Conservation (phyloP, 768 basidiomycete genomes). For the Imleria badia region DNA sequence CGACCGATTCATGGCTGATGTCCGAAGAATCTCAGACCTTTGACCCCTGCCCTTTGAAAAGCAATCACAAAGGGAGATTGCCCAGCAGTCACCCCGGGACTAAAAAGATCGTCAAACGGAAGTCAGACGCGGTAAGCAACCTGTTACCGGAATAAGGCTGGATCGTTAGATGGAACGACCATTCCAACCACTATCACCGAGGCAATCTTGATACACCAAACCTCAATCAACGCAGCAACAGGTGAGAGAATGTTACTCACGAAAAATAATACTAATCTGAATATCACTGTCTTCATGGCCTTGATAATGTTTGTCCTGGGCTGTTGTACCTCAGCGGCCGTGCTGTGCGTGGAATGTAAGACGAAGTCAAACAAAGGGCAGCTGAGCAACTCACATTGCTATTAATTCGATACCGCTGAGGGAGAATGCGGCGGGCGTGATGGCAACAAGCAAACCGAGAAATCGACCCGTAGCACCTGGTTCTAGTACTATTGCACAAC, state of each 20-base stretch:
- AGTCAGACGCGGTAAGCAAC: neutral
- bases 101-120: neutral
- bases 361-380: constrained; percentile 11
- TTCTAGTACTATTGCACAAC: constrained; percentile 12
- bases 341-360: constrained; percentile 37
- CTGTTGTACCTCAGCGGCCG: constrained; percentile 76
- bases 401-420: constrained; percentile 78
- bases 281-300: constrained; percentile 76
- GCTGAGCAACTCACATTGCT: constrained; percentile 47
- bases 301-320: constrained; percentile 79
- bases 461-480: constrained; percentile 23
- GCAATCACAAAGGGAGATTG: constrained; percentile 86
- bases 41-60: constrained; percentile 70
- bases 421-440: constrained; percentile 54
- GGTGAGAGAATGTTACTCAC: neutral
- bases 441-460: constrained; percentile 21
- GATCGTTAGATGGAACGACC: constrained; percentile 72
- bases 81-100: constrained; percentile 44
- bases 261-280: constrained; percentile 55
- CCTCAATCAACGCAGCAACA: neutral
- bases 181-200: constrained; percentile 61
- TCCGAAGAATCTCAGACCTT: constrained; percentile 35
- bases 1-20: constrained; percentile 7
- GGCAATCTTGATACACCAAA: constrained; percentile 11
- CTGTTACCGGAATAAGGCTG: constrained; percentile 43